Evolutionary conservation across 73 alveolate species (phyloP), one percentile per base, ranked within the genome.

Genomic region (Stentor coeruleus): DNA sequence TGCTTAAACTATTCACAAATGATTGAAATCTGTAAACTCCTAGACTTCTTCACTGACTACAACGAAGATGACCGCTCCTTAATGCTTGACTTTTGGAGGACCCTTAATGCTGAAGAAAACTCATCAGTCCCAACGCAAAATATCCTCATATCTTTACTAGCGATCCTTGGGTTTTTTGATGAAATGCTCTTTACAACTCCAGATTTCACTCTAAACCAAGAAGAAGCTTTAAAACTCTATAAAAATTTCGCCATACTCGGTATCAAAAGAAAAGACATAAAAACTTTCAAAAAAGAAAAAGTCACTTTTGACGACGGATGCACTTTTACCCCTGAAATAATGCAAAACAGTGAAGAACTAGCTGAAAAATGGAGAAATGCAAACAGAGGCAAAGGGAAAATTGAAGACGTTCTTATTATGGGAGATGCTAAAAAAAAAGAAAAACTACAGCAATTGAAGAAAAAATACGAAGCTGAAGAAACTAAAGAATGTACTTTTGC

Each of bases 321-420:
- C 66, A 49, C 66, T 11, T 49, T 49, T 20, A 49, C 6, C 66
- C 66, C 66, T 49, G 66, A 49, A 49, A 49, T 49, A 49, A 49
- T 49, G 6, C 66, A 6, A 49, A 49, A 49, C 66, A 11, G 28
- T 6, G 28, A 49, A 49, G 20, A 6, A 6, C 20, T 49, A 49
- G 66, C 66, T 11, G 66, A 49, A 49, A 49, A 49, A 49, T 49
- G 66, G 66, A 49, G 66, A 49, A 49, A 6, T 49, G 66, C 66
- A 6, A 6, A 49, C 20, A 49, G 66, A 49, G 20, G 66, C 20
- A 20, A 6, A 11, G 66, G 6, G 66, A 49, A 49, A 49, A 49
- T 49, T 11, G 66, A 49, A 49, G 66, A 49, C 66, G 20, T 49
- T 6, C 66, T 49, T 11, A 20, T 20, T 49, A 20, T 11, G 20